phyloP scores from a whole-genome alignment of 1,139 yeast species.

The Sugiyamaella sp. region DNA sequence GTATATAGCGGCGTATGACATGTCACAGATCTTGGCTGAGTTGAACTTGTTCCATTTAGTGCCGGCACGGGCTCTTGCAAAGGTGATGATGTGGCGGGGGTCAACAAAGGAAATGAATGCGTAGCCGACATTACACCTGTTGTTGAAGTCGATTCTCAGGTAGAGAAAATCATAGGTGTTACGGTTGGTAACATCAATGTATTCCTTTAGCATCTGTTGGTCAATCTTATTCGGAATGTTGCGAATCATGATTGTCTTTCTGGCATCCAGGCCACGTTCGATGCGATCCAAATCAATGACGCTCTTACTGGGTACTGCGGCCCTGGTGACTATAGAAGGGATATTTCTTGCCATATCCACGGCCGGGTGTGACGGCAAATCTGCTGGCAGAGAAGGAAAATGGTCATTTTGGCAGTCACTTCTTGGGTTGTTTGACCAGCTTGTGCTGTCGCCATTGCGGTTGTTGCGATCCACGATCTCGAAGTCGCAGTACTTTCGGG shows the following conservation, averaged over 20 bases:
- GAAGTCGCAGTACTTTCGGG: not conserved
- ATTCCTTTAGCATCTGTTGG: conserved; percentile 49
- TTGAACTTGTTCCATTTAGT: conserved; percentile 52
- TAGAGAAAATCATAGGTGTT: conserved; percentile 59
- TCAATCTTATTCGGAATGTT: conserved; percentile 55
- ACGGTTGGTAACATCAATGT: conserved; percentile 51
- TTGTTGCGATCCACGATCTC: not conserved
- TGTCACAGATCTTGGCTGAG: conserved; percentile 53
- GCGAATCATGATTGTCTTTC: conserved; percentile 54
- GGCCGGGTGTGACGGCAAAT: too few relatives aligned
- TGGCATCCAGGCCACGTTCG: conserved; percentile 46
- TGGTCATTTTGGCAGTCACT: not conserved
- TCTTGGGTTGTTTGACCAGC: not conserved
- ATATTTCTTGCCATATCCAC: too few relatives aligned
- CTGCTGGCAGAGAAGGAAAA: not conserved
- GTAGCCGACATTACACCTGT: conserved; percentile 56
- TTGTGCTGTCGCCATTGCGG: not conserved
- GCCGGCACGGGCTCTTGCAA: conserved; percentile 51
- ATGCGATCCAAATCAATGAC: conserved; percentile 45
- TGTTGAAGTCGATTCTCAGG: conserved; percentile 53
- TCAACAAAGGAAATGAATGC: conserved; percentile 54
- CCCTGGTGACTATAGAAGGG: conserved; percentile 36
- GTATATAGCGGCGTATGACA: conserved; percentile 52
- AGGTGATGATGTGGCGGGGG: conserved; percentile 49
- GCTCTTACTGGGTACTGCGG: conserved; percentile 41